These are phyloP conservation scores for Russula sp. DNA, from an alignment of 768 basidiomycete genomes.

Conservation along the genomic window DNA sequence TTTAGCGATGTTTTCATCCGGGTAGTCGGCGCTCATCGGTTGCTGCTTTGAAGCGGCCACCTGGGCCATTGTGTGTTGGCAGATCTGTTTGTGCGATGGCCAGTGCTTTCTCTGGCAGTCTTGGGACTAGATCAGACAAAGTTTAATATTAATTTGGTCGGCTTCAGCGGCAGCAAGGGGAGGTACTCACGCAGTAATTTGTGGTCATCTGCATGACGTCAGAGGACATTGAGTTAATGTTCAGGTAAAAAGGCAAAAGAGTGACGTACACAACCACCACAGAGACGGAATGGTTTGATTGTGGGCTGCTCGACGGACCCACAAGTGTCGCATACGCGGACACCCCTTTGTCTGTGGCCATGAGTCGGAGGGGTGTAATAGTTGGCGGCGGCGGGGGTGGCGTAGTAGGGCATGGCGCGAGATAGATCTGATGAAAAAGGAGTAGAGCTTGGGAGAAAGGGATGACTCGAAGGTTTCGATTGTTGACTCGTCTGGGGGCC, in stretches of 20 bases:
- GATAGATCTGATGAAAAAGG: conserved; percentile 5
- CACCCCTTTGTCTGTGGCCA: conserved; percentile 57
- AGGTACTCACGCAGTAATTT: conserved; percentile 67
- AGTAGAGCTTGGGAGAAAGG: conserved; percentile 1
- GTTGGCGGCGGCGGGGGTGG: conserved; percentile 76
- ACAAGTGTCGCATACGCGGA: conserved; percentile 78
- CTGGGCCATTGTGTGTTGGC: conserved; percentile 71
- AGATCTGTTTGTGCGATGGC: conserved; percentile 74
- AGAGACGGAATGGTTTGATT: conserved; percentile 64
- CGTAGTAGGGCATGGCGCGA: conserved; percentile 45
- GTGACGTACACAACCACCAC: conserved; percentile 76
- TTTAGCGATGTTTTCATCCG: conserved; percentile 69
- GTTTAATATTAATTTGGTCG: not conserved
- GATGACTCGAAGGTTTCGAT: conserved; percentile 20
- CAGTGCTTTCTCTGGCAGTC: conserved; percentile 78
- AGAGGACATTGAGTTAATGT: not conserved
- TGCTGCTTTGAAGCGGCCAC: conserved; percentile 55
- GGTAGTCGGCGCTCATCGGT: conserved; percentile 40
- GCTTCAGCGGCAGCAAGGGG: not conserved
- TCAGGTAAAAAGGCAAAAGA: conserved; percentile 31
- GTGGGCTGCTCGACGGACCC: conserved; percentile 64
- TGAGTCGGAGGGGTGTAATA: conserved; percentile 56
- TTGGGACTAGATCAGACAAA: conserved; percentile 51
- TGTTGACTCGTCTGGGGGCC: conserved; percentile 15
- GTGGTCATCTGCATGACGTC: conserved; percentile 62